These are phyloP conservation scores for Boletus insuetus DNA, from an alignment of 768 basidiomycete species.

Conservation along the genomic window DNA sequence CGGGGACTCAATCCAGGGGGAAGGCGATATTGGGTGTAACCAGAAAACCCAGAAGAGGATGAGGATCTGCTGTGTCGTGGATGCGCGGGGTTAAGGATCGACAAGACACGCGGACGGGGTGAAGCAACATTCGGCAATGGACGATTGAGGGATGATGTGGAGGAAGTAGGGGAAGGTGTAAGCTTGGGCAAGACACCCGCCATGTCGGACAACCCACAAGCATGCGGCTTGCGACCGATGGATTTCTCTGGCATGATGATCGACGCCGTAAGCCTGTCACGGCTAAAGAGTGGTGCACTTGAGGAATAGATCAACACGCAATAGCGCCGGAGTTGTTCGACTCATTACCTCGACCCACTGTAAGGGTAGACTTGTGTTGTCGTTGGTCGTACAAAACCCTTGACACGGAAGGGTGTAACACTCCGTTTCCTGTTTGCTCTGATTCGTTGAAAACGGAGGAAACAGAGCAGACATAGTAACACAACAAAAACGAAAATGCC, in stretches of 20 bases:
- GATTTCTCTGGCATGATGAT: conserved; percentile 55
- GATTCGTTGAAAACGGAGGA: conserved; percentile 41
- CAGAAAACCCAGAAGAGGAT: conserved; percentile 33
- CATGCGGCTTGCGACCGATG: conserved; percentile 36
- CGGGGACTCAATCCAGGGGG: conserved; percentile 10
- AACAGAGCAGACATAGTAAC: conserved; percentile 36
- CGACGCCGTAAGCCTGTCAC: conserved; percentile 40
- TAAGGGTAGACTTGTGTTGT: conserved; percentile 2
- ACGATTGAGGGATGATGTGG: conserved; percentile 32
- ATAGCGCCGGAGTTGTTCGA: not conserved
- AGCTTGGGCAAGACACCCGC: conserved; percentile 37
- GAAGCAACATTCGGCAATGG: conserved; percentile 3
- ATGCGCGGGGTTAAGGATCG: conserved; percentile 17
- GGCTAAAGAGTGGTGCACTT: conserved; percentile 36
- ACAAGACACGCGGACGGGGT: conserved; percentile 17
- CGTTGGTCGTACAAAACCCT: conserved; percentile 3
- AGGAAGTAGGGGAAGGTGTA: conserved; percentile 40
- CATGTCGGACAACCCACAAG: conserved; percentile 43
- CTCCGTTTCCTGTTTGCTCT: conserved; percentile 35
- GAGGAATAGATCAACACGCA: not conserved
- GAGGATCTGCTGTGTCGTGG: conserved; percentile 34
- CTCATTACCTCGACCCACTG: conserved; percentile 11
- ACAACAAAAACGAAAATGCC: conserved; percentile 12
- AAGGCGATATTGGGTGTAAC: conserved; percentile 35
- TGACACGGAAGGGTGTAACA: conserved; percentile 39